Evolutionary conservation across 2,329 filamentous ascomycete genomes (phyloP).

Genomic region (Phyllosticta citrichinensis): DNA sequence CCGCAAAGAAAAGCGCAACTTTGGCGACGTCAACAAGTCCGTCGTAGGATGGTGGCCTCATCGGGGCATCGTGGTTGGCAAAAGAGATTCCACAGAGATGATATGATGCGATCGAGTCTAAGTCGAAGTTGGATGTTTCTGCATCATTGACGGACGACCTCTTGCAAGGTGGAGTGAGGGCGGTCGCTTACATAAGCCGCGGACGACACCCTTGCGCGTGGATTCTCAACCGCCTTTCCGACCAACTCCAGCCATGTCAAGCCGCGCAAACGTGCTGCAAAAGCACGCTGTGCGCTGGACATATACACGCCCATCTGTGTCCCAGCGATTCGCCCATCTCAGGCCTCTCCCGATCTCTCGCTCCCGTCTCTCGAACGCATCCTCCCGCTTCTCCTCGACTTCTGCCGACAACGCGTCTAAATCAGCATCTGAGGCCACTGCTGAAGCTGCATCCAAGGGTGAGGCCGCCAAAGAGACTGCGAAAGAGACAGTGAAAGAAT

Average conservation of each 20-base stretch:
- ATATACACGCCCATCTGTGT: not conserved
- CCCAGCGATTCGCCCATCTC: not conserved
- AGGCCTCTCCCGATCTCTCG: not conserved
- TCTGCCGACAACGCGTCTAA: not conserved
- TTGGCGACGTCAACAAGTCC: too few relatives aligned
- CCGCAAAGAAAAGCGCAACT: too few relatives aligned
- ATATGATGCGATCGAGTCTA: too few relatives aligned
- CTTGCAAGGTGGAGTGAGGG: too few relatives aligned
- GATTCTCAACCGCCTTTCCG: not conserved
- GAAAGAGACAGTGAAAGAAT: not conserved
- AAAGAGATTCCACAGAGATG: too few relatives aligned
- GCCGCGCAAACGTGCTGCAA: slow-evolving; percentile 3
- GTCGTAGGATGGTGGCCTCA: too few relatives aligned
- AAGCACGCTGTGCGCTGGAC: slow-evolving; percentile 1
- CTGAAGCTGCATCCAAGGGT: slow-evolving; percentile 1
- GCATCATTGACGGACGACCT: too few relatives aligned
- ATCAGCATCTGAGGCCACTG: not conserved
- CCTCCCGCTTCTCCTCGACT: not conserved
- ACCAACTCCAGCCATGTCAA: slow-evolving; percentile 2
- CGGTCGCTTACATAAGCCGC: not conserved
- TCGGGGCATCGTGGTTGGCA: too few relatives aligned
- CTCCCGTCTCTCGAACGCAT: not conserved
- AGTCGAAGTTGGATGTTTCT: too few relatives aligned
- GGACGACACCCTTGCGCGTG: not conserved
- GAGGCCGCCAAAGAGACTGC: not conserved